Percentiles rank a stretch among this genome's conserved stretches.
phyloP scores from a whole-genome alignment of 257 asterid species.

The Nicotiana knightiana region DNA sequence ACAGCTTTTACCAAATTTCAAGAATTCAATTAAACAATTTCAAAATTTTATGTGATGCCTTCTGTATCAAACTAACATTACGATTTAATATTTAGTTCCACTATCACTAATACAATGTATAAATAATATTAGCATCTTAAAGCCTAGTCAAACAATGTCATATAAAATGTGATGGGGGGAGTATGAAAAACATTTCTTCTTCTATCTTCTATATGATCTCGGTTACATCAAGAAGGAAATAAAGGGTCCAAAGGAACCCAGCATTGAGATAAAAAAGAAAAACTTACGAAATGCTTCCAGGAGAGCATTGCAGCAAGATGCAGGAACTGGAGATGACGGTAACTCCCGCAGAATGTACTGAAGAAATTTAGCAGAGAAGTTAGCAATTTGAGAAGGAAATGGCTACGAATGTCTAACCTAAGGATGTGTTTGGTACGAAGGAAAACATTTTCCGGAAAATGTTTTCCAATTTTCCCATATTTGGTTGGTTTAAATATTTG shows the following conservation, averaged over 20 bases:
- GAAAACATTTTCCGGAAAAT: too few relatives aligned
- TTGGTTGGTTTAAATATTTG: too few relatives aligned
- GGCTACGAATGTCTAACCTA: neutral
- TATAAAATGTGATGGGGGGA: neutral
- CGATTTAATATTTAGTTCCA: neutral
- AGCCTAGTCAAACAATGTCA: neutral
- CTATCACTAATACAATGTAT: neutral
- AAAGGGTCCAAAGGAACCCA: neutral
- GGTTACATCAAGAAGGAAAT: neutral
- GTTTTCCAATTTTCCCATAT: too few relatives aligned
- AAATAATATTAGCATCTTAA: neutral
- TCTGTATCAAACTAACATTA: neutral
- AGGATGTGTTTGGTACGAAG: too few relatives aligned
- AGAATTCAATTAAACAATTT: neutral
- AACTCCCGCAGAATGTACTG: conserved; percentile 92
- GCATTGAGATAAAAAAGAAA: neutral
- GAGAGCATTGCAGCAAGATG: conserved; percentile 99
- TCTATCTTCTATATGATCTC: neutral
- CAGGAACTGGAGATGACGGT: conserved; percentile 97
- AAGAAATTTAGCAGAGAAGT: conserved; percentile 11
- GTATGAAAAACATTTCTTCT: neutral
- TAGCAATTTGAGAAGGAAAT: neutral
- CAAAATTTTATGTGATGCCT: neutral
- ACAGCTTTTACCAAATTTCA: neutral
- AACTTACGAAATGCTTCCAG: conserved; percentile 82